Conservation (phyloP, 2,329 filamentous ascomycete genomes). For the Venturia nashicola region DNA sequence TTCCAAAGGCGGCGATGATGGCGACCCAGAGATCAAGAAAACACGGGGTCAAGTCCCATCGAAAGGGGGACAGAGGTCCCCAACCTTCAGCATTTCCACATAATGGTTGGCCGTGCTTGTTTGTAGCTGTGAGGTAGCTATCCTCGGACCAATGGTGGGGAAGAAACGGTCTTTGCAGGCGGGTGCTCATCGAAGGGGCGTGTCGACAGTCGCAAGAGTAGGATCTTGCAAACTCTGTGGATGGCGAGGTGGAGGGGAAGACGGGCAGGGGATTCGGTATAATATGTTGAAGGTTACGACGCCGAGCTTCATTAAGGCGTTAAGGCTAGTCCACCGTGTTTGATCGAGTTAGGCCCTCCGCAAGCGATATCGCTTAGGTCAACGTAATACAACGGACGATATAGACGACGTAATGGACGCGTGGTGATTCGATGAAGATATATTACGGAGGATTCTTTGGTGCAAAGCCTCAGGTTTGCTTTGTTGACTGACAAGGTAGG, state of each 20-base stretch:
- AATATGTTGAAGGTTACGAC: background rate
- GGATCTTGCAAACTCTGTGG: background rate
- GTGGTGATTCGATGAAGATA: background rate
- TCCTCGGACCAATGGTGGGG: background rate
- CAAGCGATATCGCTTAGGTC: background rate
- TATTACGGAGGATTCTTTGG: too few species aligned
- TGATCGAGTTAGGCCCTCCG: background rate
- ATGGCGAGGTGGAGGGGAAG: background rate
- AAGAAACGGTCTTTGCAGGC: background rate
- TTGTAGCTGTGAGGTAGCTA: constrained; percentile 5
- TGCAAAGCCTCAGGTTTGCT: background rate
- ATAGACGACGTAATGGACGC: background rate
- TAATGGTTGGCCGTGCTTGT: constrained; percentile 46
- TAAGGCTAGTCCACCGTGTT: background rate
- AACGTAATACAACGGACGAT: background rate
- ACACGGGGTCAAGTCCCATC: constrained; percentile 94
- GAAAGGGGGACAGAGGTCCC: constrained; percentile 76
- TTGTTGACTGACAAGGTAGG: background rate
- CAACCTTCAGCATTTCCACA: constrained; percentile 88
- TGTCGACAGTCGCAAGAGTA: background rate
- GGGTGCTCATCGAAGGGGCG: background rate
- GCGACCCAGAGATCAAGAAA: constrained; percentile 90
- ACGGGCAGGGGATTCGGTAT: background rate
- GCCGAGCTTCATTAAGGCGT: background rate
- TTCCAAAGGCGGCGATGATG: constrained; percentile 63